Conservation (phyloP, 2,329 filamentous ascomycete species). For the Verticillium klebahnii region DNA sequence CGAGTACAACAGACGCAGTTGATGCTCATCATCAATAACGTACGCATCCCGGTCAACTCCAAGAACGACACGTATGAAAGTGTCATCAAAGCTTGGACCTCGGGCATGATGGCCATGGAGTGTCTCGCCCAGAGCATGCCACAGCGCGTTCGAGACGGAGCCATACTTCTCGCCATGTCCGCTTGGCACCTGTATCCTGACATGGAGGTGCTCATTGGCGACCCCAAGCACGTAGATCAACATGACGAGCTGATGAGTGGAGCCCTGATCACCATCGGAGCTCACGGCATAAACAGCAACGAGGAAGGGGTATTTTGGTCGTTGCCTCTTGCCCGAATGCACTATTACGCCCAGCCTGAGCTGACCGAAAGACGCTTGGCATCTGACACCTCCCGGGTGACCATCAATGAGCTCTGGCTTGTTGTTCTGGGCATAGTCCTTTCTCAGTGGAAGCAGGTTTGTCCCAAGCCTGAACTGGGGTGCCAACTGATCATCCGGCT, state of each 20-base stretch:
- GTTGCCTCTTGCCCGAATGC: background rate
- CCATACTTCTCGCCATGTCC: background rate
- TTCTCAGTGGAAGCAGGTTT: background rate
- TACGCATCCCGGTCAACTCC: background rate
- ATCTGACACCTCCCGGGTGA: background rate
- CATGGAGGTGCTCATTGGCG: background rate
- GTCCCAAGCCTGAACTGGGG: background rate
- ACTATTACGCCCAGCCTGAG: background rate
- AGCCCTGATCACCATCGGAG: background rate
- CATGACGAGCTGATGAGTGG: background rate
- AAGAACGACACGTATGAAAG: background rate
- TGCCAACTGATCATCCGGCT: background rate
- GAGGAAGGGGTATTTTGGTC: background rate
- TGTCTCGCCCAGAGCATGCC: background rate
- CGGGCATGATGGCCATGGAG: background rate
- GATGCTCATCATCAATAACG: background rate
- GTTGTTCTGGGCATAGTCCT: background rate
- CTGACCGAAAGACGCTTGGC: background rate
- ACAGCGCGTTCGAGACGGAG: background rate
- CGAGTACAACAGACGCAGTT: background rate
- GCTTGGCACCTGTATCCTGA: slow-evolving; percentile 1
- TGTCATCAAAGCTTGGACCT: background rate
- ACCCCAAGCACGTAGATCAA: background rate
- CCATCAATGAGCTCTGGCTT: background rate
- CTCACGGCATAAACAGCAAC: background rate